phyloP scores from a whole-genome alignment of 352 stramenopile species.

The Aphanomyces cochlioides region DNA sequence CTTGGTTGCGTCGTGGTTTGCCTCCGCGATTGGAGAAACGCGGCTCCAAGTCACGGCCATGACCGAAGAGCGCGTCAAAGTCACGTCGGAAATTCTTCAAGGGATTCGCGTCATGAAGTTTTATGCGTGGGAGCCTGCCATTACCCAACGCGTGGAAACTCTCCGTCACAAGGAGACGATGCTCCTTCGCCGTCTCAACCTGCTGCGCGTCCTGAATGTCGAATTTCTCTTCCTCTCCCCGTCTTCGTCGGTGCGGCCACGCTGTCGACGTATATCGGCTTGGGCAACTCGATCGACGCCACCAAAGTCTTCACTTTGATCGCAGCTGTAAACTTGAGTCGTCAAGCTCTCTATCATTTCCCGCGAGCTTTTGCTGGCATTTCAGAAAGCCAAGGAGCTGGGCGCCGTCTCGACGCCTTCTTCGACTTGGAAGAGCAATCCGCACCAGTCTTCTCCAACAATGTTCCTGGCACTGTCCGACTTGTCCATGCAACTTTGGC shows the following conservation, averaged over 20 bases:
- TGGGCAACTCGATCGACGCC: not conserved
- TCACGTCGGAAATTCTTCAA: constrained; percentile 90
- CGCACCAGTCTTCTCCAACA: too few species aligned
- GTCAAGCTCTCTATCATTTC: not conserved
- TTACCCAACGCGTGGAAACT: constrained; percentile 46
- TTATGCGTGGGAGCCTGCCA: constrained; percentile 73
- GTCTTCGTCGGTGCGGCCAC: constrained; percentile 1
- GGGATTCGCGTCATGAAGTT: constrained; percentile 90
- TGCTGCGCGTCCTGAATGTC: constrained; percentile 1
- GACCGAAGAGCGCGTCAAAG: constrained; percentile 77
- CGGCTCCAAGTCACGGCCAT: constrained; percentile 41
- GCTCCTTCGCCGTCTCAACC: constrained; percentile 31
- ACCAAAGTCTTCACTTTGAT: constrained; percentile 1
- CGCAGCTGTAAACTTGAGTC: not conserved
- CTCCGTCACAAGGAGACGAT: constrained; percentile 46
- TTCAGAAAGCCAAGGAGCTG: not conserved
- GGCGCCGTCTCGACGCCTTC: not conserved
- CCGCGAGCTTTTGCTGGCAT: not conserved
- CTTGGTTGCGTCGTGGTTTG: constrained; percentile 36
- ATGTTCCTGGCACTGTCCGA: too few species aligned
- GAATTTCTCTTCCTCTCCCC: constrained; percentile 6
- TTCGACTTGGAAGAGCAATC: not conserved
- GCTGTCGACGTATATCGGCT: constrained; percentile 12
- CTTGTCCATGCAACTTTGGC: too few species aligned
- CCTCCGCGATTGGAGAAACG: constrained; percentile 36